These are phyloP conservation scores for Cocos nucifera DNA, from an alignment of 176 grass and related monocot species.

Conservation along the genomic window DNA sequence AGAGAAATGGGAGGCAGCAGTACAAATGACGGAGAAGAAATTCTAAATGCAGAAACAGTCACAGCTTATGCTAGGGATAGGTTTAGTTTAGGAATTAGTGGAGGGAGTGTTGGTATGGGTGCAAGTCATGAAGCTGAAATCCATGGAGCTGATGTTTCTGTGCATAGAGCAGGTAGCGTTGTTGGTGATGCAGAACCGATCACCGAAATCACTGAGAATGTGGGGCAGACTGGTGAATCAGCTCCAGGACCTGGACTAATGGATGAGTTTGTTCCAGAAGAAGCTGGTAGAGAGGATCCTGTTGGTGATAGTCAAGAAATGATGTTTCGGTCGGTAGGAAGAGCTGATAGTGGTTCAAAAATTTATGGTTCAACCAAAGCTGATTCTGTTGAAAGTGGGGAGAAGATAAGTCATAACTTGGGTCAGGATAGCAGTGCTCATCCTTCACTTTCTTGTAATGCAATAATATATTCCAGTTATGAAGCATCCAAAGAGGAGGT, in stretches of 20 bases:
- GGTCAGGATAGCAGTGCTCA: constrained; percentile 48
- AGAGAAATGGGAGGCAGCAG: constrained; percentile 93
- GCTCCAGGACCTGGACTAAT: constrained; percentile 68
- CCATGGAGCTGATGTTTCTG: constrained; percentile 78
- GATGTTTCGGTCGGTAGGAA: constrained; percentile 60
- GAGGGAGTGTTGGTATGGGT: constrained; percentile 96
- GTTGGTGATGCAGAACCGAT: constrained; percentile 78
- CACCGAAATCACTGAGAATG: constrained; percentile 77
- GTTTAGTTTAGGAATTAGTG: constrained; percentile 85
- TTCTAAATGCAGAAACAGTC: constrained; percentile 75
- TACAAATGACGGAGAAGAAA: constrained; percentile 94
- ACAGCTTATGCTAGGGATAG: constrained; percentile 64
- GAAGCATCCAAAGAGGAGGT: constrained; percentile 77
- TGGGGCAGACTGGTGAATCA: constrained; percentile 97
- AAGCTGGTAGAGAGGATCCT: constrained; percentile 49
- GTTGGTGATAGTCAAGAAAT: constrained; percentile 87
- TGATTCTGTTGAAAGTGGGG: constrained; percentile 90
- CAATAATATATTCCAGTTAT: constrained; percentile 43
- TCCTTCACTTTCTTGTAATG: constrained; percentile 94
- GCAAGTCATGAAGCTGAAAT: constrained; percentile 96
- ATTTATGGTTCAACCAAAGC: constrained; percentile 70
- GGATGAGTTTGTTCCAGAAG: constrained; percentile 75
- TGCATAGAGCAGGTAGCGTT: constrained; percentile 75
- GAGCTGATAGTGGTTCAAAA: constrained; percentile 94
- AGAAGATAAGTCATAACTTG: constrained; percentile 51